Evolutionary conservation across 495 filamentous ascomycete species (phyloP).

Genomic region (Trichoderma orchidacearum): DNA sequence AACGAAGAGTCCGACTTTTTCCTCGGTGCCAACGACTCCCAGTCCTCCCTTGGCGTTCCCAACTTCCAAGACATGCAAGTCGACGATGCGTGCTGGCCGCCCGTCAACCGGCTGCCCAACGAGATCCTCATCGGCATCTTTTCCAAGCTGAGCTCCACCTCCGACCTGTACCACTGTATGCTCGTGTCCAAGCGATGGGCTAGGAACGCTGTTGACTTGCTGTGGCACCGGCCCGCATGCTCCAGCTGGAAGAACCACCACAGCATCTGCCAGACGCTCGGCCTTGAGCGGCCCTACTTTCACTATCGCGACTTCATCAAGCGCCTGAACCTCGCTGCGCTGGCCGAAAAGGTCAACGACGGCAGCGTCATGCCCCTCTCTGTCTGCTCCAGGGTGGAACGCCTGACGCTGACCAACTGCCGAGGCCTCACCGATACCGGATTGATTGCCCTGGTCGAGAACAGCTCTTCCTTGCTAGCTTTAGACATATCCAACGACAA

Average conservation of each 20-base stretch:
- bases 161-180: slow-evolving; percentile 78
- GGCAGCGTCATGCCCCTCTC: slow-evolving; percentile 73
- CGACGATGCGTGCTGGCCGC: slow-evolving; percentile 51
- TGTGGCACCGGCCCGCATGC: slow-evolving; percentile 91
- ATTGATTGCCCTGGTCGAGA: slow-evolving; percentile 63
- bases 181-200: slow-evolving; percentile 88
- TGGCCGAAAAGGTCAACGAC: slow-evolving; percentile 70
- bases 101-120: slow-evolving; percentile 73
- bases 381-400: slow-evolving; percentile 81
- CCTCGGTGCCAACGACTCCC: slow-evolving; percentile 71
- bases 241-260: slow-evolving; percentile 68
- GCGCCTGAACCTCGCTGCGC: slow-evolving; percentile 72
- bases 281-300: slow-evolving; percentile 58
- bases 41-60: slow-evolving; percentile 73
- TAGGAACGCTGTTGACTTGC: slow-evolving; percentile 75
- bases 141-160: slow-evolving; percentile 58
- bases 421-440: slow-evolving; percentile 70
- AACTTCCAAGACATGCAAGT: slow-evolving; percentile 60
- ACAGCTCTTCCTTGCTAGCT: slow-evolving; percentile 71
- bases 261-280: slow-evolving; percentile 64
- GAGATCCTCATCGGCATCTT: slow-evolving; percentile 93
- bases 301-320: slow-evolving; percentile 77
- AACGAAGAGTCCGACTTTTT: slow-evolving; percentile 90
- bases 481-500: slow-evolving; percentile 77
- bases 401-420: slow-evolving; percentile 88